Evolutionary conservation across 1,139 yeast species (phyloP).

Genomic region (Kazachstania sp.): DNA sequence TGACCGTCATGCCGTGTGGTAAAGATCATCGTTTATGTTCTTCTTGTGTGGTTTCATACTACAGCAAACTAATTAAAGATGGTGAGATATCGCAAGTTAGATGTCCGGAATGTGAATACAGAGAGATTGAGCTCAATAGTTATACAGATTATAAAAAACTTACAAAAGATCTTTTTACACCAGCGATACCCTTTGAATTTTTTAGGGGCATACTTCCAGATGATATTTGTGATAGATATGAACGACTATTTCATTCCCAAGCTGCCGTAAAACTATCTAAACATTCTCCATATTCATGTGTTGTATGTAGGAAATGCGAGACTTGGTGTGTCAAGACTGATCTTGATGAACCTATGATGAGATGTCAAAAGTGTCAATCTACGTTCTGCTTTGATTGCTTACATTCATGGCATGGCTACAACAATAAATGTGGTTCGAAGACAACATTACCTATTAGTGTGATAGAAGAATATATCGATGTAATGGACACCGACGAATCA

Average conservation of each 20-base stretch:
- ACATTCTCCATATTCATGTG: constrained; percentile 43
- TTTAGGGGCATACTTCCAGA: constrained; percentile 32
- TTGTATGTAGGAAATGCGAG: constrained; percentile 48
- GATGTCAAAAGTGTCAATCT: constrained; percentile 45
- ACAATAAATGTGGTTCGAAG: constrained; percentile 38
- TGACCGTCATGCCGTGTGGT: constrained; percentile 35
- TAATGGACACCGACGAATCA: constrained; percentile 24
- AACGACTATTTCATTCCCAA: constrained; percentile 33
- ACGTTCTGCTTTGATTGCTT: constrained; percentile 56
- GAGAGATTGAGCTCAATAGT: constrained; percentile 23
- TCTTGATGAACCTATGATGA: constrained; percentile 44
- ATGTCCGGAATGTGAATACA: constrained; percentile 49
- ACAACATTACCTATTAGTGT: constrained; percentile 38
- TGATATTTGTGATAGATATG: constrained; percentile 35
- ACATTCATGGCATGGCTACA: constrained; percentile 60
- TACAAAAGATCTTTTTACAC: constrained; percentile 33
- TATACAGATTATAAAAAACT: constrained; percentile 29
- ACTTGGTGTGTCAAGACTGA: constrained; percentile 41
- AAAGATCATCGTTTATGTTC: constrained; percentile 44
- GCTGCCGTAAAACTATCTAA: constrained; percentile 41
- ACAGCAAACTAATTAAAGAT: constrained; percentile 37
- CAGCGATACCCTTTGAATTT: constrained; percentile 33
- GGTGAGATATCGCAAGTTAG: constrained; percentile 50
- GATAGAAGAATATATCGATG: constrained; percentile 36
- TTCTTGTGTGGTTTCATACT: constrained; percentile 42